Percentiles rank a stretch among this genome's conserved stretches.
phyloP scores from a whole-genome alignment of 1,139 yeast species.

The Scheffersomyces segobiensis region DNA sequence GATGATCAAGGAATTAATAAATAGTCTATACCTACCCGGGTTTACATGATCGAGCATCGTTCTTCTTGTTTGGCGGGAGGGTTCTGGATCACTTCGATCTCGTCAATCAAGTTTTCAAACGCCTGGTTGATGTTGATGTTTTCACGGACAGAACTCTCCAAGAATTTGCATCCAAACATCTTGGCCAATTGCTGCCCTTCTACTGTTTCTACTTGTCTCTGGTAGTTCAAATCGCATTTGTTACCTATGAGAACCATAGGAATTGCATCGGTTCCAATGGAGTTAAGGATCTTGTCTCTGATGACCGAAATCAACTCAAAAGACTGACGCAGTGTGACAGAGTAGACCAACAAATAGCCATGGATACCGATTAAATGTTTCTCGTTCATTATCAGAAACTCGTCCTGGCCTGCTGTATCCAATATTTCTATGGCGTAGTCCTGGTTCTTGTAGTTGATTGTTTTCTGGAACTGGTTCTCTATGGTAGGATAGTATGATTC shows the following conservation, averaged over 20 bases:
- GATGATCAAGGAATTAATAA: not conserved
- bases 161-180: constrained; percentile 63
- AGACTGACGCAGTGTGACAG: constrained; percentile 76
- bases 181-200: constrained; percentile 70
- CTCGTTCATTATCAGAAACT: constrained; percentile 80
- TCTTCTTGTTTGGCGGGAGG: constrained; percentile 40
- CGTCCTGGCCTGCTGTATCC: constrained; percentile 97
- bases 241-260: constrained; percentile 88
- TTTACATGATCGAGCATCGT: constrained; percentile 37
- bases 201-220: constrained; percentile 61
- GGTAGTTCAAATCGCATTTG: constrained; percentile 69
- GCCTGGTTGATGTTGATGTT: constrained; percentile 66
- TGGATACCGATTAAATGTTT: constrained; percentile 82
- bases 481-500: constrained; percentile 92
- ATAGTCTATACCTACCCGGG: constrained; percentile 1
- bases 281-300: constrained; percentile 80
- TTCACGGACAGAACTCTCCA: constrained; percentile 83
- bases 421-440: constrained; percentile 83
- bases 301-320: constrained; percentile 78
- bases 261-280: constrained; percentile 68
- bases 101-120: constrained; percentile 66
- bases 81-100: constrained; percentile 64
- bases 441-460: constrained; percentile 67
- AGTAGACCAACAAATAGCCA: constrained; percentile 81
- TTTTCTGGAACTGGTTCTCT: constrained; percentile 83